Evolutionary conservation across 2,329 filamentous ascomycete species (phyloP).

Genomic region (Cladosporium sp.): DNA sequence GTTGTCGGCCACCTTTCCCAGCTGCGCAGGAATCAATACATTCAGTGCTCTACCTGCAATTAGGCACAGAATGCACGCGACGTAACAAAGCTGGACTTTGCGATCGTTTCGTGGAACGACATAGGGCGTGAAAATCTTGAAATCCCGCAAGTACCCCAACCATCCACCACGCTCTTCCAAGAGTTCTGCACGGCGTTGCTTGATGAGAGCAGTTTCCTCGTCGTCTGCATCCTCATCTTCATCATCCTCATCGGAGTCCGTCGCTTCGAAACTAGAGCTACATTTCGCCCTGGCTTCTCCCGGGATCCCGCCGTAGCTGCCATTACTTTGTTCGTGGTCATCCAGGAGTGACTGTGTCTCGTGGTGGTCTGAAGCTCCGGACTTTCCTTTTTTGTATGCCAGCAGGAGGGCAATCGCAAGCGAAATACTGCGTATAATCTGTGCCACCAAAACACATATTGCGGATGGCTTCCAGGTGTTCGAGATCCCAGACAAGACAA

Average conservation of each 20-base stretch:
- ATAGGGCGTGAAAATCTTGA: slow-evolving; percentile 70
- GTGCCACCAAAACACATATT: neutral
- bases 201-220: slow-evolving; percentile 47
- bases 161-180: slow-evolving; percentile 72
- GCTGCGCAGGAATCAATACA: slow-evolving; percentile 73
- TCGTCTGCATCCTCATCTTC: slow-evolving; percentile 18
- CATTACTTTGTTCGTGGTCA: neutral
- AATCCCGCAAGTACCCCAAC: slow-evolving; percentile 72
- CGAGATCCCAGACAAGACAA: neutral
- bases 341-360: neutral
- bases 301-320: neutral
- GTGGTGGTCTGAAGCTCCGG: neutral
- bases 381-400: neutral
- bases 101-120: slow-evolving; percentile 69
- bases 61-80: slow-evolving; percentile 64
- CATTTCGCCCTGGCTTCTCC: neutral
- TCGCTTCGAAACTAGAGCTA: neutral
- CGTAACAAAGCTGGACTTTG: slow-evolving; percentile 62
- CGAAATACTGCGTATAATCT: neutral
- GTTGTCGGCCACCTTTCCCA: slow-evolving; percentile 72
- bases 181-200: slow-evolving; percentile 52
- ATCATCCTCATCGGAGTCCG: neutral
- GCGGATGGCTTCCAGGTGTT: neutral
- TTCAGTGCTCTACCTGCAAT: slow-evolving; percentile 69
- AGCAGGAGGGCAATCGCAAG: neutral